Conservation (phyloP, 2,329 filamentous ascomycete species). For the Taxawa tesnikishii region DNA sequence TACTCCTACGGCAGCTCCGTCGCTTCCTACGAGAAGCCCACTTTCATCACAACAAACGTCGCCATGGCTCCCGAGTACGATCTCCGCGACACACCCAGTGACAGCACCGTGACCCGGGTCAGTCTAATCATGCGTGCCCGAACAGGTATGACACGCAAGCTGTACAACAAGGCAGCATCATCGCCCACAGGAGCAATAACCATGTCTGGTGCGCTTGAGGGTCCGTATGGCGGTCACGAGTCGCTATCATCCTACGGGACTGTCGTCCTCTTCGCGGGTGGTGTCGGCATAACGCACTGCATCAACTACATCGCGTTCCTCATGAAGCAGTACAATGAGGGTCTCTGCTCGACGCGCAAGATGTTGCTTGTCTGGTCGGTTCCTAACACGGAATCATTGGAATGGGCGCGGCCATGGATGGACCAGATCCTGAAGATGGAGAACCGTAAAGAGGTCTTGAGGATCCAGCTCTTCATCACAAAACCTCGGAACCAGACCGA, state of each 20-base stretch:
- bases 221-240: constrained; percentile 63
- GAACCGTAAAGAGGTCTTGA: constrained; percentile 44
- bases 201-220: constrained; percentile 58
- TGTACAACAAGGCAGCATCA: constrained; percentile 57
- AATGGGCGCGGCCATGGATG: constrained; percentile 56
- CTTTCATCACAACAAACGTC: constrained; percentile 4
- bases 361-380: constrained; percentile 70
- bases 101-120: constrained; percentile 35
- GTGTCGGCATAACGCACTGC: constrained; percentile 70
- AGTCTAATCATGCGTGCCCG: constrained; percentile 62
- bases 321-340: constrained; percentile 54
- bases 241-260: constrained; percentile 64
- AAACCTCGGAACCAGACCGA: constrained; percentile 44
- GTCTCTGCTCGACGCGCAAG: constrained; percentile 58
- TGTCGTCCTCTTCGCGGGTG: constrained; percentile 66
- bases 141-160: constrained; percentile 58
- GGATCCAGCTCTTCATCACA: constrained; percentile 51
- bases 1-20: constrained; percentile 1
- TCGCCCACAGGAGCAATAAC: constrained; percentile 48
- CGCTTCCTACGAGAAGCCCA: background rate
- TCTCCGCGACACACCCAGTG: constrained; percentile 1
- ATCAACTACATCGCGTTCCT: constrained; percentile 64
- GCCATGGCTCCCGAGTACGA: constrained; percentile 9
- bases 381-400: constrained; percentile 53
- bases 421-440: constrained; percentile 50